Conservation (phyloP, 2,329 filamentous ascomycete genomes). For the Fusarium begoniae region DNA sequence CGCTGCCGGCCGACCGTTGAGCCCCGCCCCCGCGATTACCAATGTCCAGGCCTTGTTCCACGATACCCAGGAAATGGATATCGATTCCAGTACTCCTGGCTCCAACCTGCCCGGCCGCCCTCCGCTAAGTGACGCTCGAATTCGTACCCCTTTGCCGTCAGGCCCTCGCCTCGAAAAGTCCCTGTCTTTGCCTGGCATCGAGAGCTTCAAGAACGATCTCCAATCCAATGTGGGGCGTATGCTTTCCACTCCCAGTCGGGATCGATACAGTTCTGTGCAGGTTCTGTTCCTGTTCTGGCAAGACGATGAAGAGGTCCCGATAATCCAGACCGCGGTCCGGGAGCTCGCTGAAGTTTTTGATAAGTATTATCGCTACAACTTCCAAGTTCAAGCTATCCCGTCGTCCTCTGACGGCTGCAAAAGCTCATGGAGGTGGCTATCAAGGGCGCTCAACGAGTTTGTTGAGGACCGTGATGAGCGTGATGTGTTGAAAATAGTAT, state of each 20-base stretch:
- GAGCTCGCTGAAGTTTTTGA: conserved; percentile 62
- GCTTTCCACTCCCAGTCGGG: conserved; percentile 59
- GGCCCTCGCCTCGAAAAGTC: conserved; percentile 64
- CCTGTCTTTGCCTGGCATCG: conserved; percentile 59
- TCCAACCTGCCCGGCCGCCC: conserved; percentile 51
- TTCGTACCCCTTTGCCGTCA: conserved; percentile 65
- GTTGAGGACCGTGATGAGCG: conserved; percentile 62
- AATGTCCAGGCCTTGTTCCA: conserved; percentile 54
- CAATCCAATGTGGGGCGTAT: conserved; percentile 61
- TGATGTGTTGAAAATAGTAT: conserved; percentile 67
- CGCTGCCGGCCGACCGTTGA: conserved; percentile 56
- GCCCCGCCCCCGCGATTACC: conserved; percentile 53
- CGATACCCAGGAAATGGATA: conserved; percentile 64
- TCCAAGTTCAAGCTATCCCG: conserved; percentile 61
- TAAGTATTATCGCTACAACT: conserved; percentile 62
- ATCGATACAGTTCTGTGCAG: conserved; percentile 63
- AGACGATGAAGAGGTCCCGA: conserved; percentile 58
- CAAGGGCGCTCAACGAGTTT: conserved; percentile 61
- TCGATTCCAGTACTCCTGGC: conserved; percentile 53
- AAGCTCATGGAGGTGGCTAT: conserved; percentile 64
- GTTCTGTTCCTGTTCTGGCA: conserved; percentile 66
- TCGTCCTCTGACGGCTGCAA: conserved; percentile 56
- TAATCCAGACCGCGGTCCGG: conserved; percentile 53
- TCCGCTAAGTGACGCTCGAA: conserved; percentile 57
- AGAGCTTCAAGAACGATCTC: conserved; percentile 62